These are phyloP conservation scores for Erigeron canadensis DNA, from an alignment of 129 eudicot genomes.

Conservation along the genomic window DNA sequence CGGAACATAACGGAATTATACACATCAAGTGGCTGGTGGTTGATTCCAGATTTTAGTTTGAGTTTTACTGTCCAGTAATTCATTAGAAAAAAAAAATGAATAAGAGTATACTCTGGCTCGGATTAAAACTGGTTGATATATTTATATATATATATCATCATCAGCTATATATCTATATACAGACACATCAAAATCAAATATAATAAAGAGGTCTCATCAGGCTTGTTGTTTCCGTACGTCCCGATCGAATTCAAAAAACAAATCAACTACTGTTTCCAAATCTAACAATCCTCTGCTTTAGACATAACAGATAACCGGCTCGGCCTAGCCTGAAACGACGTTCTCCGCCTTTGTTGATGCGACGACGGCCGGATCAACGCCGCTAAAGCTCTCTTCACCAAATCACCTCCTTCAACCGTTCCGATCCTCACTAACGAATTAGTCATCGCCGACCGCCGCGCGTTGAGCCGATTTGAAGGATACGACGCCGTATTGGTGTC, in stretches of 20 bases:
- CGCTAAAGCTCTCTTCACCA: constrained; percentile 76
- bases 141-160: constrained; percentile 13
- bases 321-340: constrained; percentile 60
- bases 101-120: no score
- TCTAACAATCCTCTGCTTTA: constrained; percentile 31
- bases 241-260: constrained; percentile 7
- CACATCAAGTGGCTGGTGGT: no score
- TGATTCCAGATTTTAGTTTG: no score
- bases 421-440: constrained; percentile 87
- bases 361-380: constrained; percentile 91
- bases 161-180: constrained; percentile 34
- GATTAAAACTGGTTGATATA: no score
- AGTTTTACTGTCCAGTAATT: no score
- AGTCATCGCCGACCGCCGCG: constrained; percentile 87
- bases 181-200: not conserved
- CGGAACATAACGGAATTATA: no score
- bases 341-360: constrained; percentile 66
- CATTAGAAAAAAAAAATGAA: no score
- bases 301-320: constrained; percentile 82
- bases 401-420: constrained; percentile 82
- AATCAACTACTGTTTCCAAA: not conserved
- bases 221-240: constrained; percentile 26
- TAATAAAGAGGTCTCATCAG: no score
- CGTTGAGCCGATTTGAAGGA: constrained; percentile 58
- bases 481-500: constrained; percentile 35